Conservation (phyloP, 768 basidiomycete species). For the Tricholoma furcatifolium region DNA sequence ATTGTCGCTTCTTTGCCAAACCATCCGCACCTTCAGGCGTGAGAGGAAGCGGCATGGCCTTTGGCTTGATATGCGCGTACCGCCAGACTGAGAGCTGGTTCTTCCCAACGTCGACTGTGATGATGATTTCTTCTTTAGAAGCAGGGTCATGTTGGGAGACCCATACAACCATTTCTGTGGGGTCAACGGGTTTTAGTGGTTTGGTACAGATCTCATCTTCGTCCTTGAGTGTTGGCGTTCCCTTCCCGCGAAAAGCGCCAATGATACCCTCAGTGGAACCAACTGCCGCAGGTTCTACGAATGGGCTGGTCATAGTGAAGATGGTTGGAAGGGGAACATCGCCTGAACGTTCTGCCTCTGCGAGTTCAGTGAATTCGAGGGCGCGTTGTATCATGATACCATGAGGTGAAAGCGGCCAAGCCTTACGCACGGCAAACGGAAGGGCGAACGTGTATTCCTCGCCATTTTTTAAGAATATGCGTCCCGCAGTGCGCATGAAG, state of each 20-base stretch:
- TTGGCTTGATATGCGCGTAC: slow-evolving; percentile 65
- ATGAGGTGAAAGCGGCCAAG: slow-evolving; percentile 77
- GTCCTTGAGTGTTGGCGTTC: slow-evolving; percentile 43
- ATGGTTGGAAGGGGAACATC: slow-evolving; percentile 76
- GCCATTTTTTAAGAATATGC: slow-evolving; percentile 70
- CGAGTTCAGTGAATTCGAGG: slow-evolving; percentile 63
- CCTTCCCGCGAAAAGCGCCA: slow-evolving; percentile 36
- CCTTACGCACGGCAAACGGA: slow-evolving; percentile 76
- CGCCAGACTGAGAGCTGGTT: slow-evolving; percentile 66
- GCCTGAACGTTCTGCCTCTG: slow-evolving; percentile 64
- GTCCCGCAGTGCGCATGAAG: slow-evolving; percentile 73
- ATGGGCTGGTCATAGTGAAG: slow-evolving; percentile 75
- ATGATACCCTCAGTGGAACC: slow-evolving; percentile 65
- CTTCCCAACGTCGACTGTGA: slow-evolving; percentile 58
- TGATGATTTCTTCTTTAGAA: slow-evolving; percentile 45
- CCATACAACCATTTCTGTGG: slow-evolving; percentile 67
- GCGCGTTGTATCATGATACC: slow-evolving; percentile 79
- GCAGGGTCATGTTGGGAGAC: slow-evolving; percentile 43
- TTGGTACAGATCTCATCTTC: slow-evolving; percentile 52
- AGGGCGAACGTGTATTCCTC: slow-evolving; percentile 74
- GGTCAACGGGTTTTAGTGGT: slow-evolving; percentile 54
- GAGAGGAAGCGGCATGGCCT: slow-evolving; percentile 46
- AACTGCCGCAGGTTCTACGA: slow-evolving; percentile 70
- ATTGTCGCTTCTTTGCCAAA: slow-evolving; percentile 39
- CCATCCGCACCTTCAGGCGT: slow-evolving; percentile 23